Percentiles rank a stretch among this genome's conserved stretches.
Conservation (phyloP, 2,329 filamentous ascomycete genomes). For the Geosmithia flava region DNA sequence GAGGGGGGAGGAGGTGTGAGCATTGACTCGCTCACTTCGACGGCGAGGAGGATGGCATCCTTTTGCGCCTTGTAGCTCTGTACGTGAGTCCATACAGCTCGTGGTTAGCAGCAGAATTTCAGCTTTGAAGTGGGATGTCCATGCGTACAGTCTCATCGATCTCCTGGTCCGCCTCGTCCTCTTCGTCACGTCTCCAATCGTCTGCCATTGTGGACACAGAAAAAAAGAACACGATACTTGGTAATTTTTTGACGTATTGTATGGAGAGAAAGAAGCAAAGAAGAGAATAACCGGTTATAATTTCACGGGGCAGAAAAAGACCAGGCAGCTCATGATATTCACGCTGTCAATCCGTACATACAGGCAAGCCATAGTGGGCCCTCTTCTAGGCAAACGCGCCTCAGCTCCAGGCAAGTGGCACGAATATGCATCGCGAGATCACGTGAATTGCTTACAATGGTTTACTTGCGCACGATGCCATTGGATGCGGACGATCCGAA, state of each 20-base stretch:
- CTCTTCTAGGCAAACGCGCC: conserved; percentile 4
- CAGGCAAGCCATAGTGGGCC: neutral
- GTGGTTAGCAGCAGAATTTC: conserved; percentile 2
- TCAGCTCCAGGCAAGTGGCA: neutral
- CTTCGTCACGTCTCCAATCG: conserved; percentile 38
- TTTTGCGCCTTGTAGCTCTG: conserved; percentile 85
- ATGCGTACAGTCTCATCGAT: conserved; percentile 48
- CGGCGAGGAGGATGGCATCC: conserved; percentile 96
- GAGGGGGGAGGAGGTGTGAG: conserved; percentile 51
- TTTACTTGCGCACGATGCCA: neutral
- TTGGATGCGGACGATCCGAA: neutral
- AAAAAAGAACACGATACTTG: neutral
- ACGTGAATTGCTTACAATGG: conserved; percentile 1
- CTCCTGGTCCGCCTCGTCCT: conserved; percentile 50
- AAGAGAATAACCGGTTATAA: neutral
- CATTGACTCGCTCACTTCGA: conserved; percentile 87
- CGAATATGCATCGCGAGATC: conserved; percentile 3
- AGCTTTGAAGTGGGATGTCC: neutral
- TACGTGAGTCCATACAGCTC: neutral
- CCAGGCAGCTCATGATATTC: too few relatives aligned
- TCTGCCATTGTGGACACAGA: conserved; percentile 15
- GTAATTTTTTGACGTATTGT: neutral
- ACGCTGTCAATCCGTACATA: too few relatives aligned
- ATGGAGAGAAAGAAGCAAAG: neutral
- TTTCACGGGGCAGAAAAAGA: too few relatives aligned